These are phyloP conservation scores for Tillandsia leiboldiana DNA, from an alignment of 176 grass and related monocot genomes.

Conservation along the genomic window DNA sequence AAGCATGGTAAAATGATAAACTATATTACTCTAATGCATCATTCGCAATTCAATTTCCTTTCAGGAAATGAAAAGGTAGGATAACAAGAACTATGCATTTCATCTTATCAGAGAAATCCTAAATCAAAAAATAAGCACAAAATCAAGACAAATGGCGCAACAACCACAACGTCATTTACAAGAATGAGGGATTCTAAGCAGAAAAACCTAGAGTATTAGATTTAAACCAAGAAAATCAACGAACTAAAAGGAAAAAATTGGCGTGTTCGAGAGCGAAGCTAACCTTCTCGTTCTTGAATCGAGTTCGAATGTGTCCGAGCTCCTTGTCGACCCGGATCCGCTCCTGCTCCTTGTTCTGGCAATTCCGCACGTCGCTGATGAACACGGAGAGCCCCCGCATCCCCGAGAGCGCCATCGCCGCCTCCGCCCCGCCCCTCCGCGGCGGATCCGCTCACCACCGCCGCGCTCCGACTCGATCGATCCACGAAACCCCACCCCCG, in stretches of 20 bases:
- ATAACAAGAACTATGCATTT: background rate
- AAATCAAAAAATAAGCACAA: background rate
- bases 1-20: background rate
- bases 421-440: slow-evolving; percentile 15
- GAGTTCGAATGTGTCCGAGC: slow-evolving; percentile 89
- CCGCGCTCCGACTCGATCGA: background rate
- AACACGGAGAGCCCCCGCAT: slow-evolving; percentile 97
- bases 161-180: too few species aligned
- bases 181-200: background rate
- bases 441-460: slow-evolving; percentile 50
- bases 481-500: background rate
- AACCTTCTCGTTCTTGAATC: slow-evolving; percentile 98
- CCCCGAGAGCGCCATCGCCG: slow-evolving; percentile 83
- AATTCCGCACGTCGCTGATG: slow-evolving; percentile 98
- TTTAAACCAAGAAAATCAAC: background rate
- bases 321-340: slow-evolving; percentile 97
- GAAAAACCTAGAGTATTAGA: background rate
- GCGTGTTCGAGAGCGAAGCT: background rate
- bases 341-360: slow-evolving; percentile 99
- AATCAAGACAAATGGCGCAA: too few species aligned
- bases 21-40: background rate
- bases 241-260: background rate
- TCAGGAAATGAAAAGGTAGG: background rate
- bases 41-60: background rate
- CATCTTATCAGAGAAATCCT: background rate